A percentile compares a stretch with the other conserved stretches of the same genome.
Conservation (phyloP, 495 filamentous ascomycete genomes). For the Aspergillus sparsus region DNA sequence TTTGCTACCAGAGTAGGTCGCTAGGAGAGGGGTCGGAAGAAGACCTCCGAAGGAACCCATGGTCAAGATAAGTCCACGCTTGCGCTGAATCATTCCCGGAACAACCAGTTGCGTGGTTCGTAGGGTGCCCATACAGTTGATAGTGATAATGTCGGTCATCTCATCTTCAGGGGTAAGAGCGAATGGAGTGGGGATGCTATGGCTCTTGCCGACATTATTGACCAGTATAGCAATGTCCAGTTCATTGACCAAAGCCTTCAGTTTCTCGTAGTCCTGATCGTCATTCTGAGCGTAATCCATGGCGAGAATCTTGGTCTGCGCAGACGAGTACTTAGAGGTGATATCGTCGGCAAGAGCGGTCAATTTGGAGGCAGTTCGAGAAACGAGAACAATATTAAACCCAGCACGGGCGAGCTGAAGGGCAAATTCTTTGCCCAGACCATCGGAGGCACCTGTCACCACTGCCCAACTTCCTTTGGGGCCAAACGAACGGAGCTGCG, state of each 20-base stretch:
- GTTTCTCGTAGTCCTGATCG: constrained; percentile 71
- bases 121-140: constrained; percentile 90
- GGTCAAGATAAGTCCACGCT: constrained; percentile 86
- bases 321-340: constrained; percentile 57
- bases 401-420: constrained; percentile 85
- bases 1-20: constrained; percentile 97
- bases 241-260: constrained; percentile 64
- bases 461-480: constrained; percentile 92
- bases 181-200: constrained; percentile 90
- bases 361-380: constrained; percentile 90
- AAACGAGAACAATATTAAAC: constrained; percentile 91
- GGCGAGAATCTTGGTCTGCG: constrained; percentile 72
- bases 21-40: constrained; percentile 86
- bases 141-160: constrained; percentile 83
- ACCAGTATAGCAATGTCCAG: constrained; percentile 86
- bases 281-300: constrained; percentile 89
- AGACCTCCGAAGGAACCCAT: constrained; percentile 96
- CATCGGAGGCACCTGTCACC: constrained; percentile 94
- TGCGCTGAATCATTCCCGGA: constrained; percentile 79
- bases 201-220: constrained; percentile 96
- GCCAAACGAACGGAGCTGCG: constrained; percentile 84
- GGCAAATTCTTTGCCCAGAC: constrained; percentile 95
- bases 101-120: constrained; percentile 81
- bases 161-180: constrained; percentile 73
- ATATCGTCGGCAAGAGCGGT: constrained; percentile 74